Percentiles rank a stretch among this genome's conserved stretches.
Conservation (phyloP, 352 stramenopile species). For the Globisporangium cystogenes region DNA sequence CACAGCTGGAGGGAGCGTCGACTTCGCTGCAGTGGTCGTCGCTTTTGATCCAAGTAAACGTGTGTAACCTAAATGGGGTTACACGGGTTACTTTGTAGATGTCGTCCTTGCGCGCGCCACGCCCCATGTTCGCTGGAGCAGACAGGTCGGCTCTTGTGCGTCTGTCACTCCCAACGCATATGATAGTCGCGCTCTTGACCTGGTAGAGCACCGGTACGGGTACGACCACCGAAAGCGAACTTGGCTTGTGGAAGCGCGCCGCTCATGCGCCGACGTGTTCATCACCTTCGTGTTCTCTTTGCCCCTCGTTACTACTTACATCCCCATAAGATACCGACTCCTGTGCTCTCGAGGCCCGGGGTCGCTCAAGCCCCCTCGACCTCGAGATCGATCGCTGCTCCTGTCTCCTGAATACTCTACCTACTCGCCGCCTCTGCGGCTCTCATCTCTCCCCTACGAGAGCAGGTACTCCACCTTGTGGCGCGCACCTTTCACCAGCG, state of each 20-base stretch:
- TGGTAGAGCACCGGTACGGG: no score
- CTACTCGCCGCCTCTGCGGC: not conserved
- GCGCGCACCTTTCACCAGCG: slow-evolving; percentile 13
- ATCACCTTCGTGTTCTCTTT: not conserved
- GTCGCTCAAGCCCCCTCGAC: no score
- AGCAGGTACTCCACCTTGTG: slow-evolving; percentile 36
- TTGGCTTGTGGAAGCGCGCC: no score
- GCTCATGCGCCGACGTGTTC: not conserved
- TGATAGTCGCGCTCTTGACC: no score
- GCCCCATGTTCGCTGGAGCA: no score
- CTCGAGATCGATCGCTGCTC: no score
- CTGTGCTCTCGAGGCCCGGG: no score
- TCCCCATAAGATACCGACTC: not conserved
- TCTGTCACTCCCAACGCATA: no score
- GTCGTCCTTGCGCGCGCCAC: no score
- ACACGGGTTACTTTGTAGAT: no score
- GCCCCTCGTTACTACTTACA: not conserved
- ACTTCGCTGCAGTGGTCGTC: not conserved
- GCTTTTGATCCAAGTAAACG: not conserved
- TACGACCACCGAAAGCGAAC: no score
- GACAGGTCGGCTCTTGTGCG: no score
- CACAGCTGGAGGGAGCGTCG: not conserved
- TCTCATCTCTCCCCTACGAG: slow-evolving; percentile 5
- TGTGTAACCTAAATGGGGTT: not conserved
- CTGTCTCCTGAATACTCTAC: not conserved